Evolutionary conservation across 2,329 filamentous ascomycete genomes (phyloP), one percentile per base, ranked within the genome.

Genomic region (Penicillium janthinellum): DNA sequence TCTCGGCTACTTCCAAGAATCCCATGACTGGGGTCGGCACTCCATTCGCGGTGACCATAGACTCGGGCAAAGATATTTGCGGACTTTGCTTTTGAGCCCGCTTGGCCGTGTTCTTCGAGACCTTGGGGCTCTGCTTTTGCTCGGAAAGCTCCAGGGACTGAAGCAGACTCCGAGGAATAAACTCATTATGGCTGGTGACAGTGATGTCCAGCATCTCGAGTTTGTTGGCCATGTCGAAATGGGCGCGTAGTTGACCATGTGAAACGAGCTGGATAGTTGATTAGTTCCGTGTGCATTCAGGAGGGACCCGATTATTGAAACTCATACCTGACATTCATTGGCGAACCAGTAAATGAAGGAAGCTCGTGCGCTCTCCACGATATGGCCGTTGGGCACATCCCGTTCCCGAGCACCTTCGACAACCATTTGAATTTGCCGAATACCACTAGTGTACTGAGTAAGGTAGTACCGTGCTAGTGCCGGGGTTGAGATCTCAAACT

Each of bases 281-380:
- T 57, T n/a, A 57, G 39, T 37, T 12, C 17, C 22, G 12, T 17
- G 20, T 22, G 22, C 2, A 47, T 15, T 25, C 20, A 17, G 17
- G 12, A 11, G 12, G 17, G 14, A 47, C 44, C 14, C 25, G 44
- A 15, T 38, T 38, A n/a, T 49, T 82, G 4, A 20, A 22, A 22
- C 10, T 17, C 86, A 77, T 82, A 94, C 90, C 73, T 95, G 92
- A 61, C 89, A 90, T 54, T 89, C 90, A 63, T 90, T 91, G 54
- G 90, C 86, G 71, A 94, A 97, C 86, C 91, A 96, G 73, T 96
- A 96, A 5, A 95, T 89, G 58, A 98, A 86, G 70, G 87, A 95
- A 28, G 92, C 88, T 69, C 87, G 90, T 25, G 81, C 79, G 70
- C 91, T 92, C 67, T 91, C 89, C 22, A 97, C 88, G 67, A 88